Percentiles rank a stretch among this genome's conserved stretches.
Conservation (phyloP, 1,139 yeast species). For the Pichia terricola region DNA sequence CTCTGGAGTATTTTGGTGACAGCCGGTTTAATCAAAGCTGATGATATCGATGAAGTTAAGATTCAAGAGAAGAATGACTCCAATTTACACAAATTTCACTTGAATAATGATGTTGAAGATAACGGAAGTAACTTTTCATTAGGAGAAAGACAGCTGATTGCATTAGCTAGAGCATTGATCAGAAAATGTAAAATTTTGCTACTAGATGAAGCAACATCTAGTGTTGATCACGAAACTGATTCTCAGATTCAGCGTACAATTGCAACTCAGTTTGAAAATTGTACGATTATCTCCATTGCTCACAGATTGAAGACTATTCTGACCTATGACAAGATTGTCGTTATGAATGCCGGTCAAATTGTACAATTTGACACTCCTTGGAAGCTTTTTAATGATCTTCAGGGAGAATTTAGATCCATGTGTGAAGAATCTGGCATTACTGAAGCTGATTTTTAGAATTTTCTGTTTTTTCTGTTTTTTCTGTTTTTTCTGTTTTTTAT, state of each 20-base stretch:
- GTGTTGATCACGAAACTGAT: constrained; percentile 77
- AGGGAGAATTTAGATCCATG: not conserved
- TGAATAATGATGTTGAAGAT: constrained; percentile 44
- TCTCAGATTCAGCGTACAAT: constrained; percentile 67
- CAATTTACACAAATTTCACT: constrained; percentile 20
- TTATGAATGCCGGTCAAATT: constrained; percentile 58
- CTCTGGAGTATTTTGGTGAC: constrained; percentile 45
- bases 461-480: too few relatives aligned
- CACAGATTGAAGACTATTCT: constrained; percentile 76
- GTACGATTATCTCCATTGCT: constrained; percentile 73
- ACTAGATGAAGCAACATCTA: constrained; percentile 80
- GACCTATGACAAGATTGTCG: constrained; percentile 66
- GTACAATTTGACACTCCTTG: constrained; percentile 62
- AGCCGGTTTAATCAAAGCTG: constrained; percentile 32
- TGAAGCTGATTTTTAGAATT: not conserved
- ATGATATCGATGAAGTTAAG: constrained; percentile 31
- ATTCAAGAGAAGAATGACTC: constrained; percentile 26
- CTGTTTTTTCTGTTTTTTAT: too few relatives aligned
- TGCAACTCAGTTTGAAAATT: constrained; percentile 47
- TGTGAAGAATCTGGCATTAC: not conserved
- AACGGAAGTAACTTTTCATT: constrained; percentile 68
- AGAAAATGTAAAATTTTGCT: constrained; percentile 55
- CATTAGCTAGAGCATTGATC: constrained; percentile 65
- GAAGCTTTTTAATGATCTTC: constrained; percentile 23
- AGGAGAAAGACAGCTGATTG: constrained; percentile 71